phyloP scores from a whole-genome alignment of 805 yeast species.

The Candida sonorensis region DNA sequence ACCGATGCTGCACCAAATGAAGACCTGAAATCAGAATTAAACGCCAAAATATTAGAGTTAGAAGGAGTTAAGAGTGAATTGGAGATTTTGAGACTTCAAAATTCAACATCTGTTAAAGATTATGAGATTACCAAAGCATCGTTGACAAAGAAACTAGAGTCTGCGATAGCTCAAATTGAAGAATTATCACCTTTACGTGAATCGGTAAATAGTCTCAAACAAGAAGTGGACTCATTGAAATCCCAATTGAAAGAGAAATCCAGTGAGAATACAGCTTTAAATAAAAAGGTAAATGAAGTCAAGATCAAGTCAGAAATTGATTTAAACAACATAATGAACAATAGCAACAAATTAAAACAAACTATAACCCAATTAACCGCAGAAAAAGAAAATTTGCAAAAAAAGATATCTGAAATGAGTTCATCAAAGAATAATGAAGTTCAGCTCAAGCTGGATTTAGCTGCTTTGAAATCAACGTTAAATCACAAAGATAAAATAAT shows the following conservation, averaged over 20 bases:
- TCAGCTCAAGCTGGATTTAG: constrained; percentile 41
- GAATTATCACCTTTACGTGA: no score
- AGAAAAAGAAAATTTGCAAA: constrained; percentile 28
- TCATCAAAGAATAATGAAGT: constrained; percentile 35
- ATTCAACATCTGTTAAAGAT: constrained; percentile 29
- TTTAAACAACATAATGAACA: constrained; percentile 19
- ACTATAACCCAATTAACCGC: constrained; percentile 24
- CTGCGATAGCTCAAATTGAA: constrained; percentile 9
- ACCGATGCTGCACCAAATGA: constrained; percentile 3
- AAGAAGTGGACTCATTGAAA: constrained; percentile 11
- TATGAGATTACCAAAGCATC: constrained; percentile 25
- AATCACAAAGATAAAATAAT: constrained; percentile 38
- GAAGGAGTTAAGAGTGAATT: constrained; percentile 13
- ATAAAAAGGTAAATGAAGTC: constrained; percentile 11
- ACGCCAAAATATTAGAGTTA: constrained; percentile 14
- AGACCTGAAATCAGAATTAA: constrained; percentile 1
- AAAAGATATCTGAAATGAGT: constrained; percentile 30
- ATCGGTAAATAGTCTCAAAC: constrained; percentile 5
- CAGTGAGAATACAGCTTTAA: constrained; percentile 13
- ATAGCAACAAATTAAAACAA: constrained; percentile 26
- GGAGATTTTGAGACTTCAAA: constrained; percentile 29
- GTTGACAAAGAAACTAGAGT: constrained; percentile 19
- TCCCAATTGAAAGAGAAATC: constrained; percentile 9
- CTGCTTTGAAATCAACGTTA: constrained; percentile 37
- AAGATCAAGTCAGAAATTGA: constrained; percentile 13